A percentile compares a stretch with the other conserved stretches of the same genome.
Conservation (phyloP, 768 basidiomycete species). For the Tephrocybe sp. region DNA sequence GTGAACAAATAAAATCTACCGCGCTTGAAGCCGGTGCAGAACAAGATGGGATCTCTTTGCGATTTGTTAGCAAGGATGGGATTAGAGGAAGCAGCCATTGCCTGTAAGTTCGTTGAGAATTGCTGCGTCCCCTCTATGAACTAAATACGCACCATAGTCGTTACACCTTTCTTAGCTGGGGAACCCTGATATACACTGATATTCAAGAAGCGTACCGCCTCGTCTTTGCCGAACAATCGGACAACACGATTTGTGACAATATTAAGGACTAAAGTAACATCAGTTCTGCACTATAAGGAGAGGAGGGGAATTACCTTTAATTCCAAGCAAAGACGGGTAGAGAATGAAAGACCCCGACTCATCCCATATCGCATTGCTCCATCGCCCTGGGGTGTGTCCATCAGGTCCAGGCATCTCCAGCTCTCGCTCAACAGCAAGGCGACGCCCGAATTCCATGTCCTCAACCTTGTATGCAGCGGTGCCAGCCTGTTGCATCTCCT, state of each 20-base stretch:
- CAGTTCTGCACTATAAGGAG: neutral
- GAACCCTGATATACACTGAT: conserved; percentile 91
- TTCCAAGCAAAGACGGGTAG: conserved; percentile 90
- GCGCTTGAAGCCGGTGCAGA: conserved; percentile 92
- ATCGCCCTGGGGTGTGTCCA: conserved; percentile 67
- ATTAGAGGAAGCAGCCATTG: conserved; percentile 95
- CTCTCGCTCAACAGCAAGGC: conserved; percentile 91
- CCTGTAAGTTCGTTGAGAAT: conserved; percentile 37
- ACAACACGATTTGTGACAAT: conserved; percentile 91
- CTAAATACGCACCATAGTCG: conserved; percentile 64
- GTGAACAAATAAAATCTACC: conserved; percentile 95
- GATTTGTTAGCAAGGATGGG: conserved; percentile 88
- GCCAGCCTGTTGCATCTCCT: conserved; percentile 99
- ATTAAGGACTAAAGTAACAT: conserved; percentile 71
- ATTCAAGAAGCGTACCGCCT: conserved; percentile 87
- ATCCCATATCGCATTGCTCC: conserved; percentile 95
- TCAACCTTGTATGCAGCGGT: conserved; percentile 90
- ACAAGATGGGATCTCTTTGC: conserved; percentile 84
- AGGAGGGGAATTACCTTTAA: conserved; percentile 66
- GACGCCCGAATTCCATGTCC: conserved; percentile 98
- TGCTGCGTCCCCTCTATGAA: neutral
- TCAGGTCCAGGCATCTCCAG: conserved; percentile 80
- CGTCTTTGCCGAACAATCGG: conserved; percentile 89
- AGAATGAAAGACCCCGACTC: conserved; percentile 94
- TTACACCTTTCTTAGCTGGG: conserved; percentile 78